Percentiles rank a stretch among this genome's conserved stretches.
Evolutionary conservation across 2,329 filamentous ascomycete genomes (phyloP).

Genomic region (Phyllosticta citribraziliensis): DNA sequence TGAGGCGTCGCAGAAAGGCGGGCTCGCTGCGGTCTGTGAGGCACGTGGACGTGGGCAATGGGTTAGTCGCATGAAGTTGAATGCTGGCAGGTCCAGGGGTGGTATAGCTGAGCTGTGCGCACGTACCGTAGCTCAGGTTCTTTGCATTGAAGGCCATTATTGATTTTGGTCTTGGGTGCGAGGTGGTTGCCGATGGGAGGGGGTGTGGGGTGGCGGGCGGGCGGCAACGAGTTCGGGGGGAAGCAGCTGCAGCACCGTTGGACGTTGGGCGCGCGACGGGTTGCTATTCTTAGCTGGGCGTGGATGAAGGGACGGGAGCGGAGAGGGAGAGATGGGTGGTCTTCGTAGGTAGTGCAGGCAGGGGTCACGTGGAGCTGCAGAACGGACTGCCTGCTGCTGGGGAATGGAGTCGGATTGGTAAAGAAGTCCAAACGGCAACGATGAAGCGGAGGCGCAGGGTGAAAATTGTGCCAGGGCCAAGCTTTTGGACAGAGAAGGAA

Average conservation of each 20-base stretch:
- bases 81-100: neutral
- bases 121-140: constrained; percentile 55
- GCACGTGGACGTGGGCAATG: neutral
- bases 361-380: neutral
- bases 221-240: constrained; percentile 3
- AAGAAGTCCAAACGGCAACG: too few species aligned
- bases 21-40: constrained; percentile 41
- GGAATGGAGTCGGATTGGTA: too few species aligned
- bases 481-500: neutral
- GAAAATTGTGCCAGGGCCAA: neutral
- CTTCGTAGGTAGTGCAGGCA: too few species aligned
- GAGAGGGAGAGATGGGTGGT: neutral
- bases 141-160: constrained; percentile 58
- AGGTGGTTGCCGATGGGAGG: neutral
- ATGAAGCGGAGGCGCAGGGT: neutral
- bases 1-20: constrained; percentile 38
- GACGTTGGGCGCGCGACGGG: neutral
- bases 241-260: neutral
- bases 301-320: neutral
- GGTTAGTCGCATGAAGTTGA: neutral
- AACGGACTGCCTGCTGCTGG: too few species aligned
- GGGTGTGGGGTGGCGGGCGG: neutral
- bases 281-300: constrained; percentile 4
- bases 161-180: neutral
- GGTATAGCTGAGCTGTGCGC: neutral